Evolutionary conservation across 2,329 filamentous ascomycete genomes (phyloP), one percentile per base, ranked within the genome.

Genomic region (Aspergillus fischeri): DNA sequence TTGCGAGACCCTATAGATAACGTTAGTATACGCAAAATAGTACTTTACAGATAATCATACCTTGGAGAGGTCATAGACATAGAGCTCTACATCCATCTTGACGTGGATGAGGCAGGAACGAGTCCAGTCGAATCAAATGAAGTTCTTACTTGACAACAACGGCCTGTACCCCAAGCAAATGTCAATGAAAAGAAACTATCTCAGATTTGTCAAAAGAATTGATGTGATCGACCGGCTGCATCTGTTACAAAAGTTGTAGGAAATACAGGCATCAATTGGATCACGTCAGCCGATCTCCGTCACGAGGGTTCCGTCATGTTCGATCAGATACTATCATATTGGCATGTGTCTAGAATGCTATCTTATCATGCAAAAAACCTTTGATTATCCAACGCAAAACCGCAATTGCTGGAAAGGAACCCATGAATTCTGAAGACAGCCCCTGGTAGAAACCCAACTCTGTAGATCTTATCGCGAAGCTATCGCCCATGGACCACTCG

Each of bases 31-130:
- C 5, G 41, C 35, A 11, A 38, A 32, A n/a, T 21, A 8, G 35
- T 50, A 42, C n/a, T 48, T 32, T 52, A 38, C 11, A 24, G 2
- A 9, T 4, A 44, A 32, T 52, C 57, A 32, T 60, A 79, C 78
- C 72, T 77, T 76, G 35, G 90, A 92, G 50, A 93, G 80, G 75
- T 93, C 90, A 68, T 93, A 93, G 41, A 92, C 82, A 57, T 92
- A 86, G 28, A 93, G 79, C 67, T 90, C 81, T 51, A 93, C 87
- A 57, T 91, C 87, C 88, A 92, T 92, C 20, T 42, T 63, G 52
- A 38, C 9, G 14, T 21, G 51, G 54, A 51, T 50, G 29, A 41
- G 53, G 20, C 25, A 32, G 32, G 29, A 35, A 10, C 9, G 32
- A n/a, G 10, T 35, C 21, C 17, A 4, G 11, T n/a, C 21, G 21